These are phyloP conservation scores for Globisporangium parvum DNA, from an alignment of 352 stramenopile species.

Conservation along the genomic window DNA sequence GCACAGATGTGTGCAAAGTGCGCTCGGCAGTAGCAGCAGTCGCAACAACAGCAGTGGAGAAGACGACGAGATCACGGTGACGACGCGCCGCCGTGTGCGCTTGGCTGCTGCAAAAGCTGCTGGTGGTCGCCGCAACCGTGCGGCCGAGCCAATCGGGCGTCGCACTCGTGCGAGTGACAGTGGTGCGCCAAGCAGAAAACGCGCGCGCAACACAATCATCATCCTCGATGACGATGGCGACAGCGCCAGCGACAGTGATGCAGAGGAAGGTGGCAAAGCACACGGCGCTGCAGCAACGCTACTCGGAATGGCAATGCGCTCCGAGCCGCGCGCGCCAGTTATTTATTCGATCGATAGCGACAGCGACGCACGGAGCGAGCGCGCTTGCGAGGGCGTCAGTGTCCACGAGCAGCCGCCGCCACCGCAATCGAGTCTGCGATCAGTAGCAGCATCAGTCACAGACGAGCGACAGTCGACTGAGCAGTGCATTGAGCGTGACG, in stretches of 20 bases:
- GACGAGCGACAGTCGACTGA: not conserved
- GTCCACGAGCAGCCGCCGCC: not conserved
- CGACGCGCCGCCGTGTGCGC: not conserved
- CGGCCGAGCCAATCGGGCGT: not conserved
- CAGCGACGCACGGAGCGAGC: slow-evolving; percentile 5
- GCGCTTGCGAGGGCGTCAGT: slow-evolving; percentile 6
- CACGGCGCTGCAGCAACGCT: not conserved
- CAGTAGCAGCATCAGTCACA: not conserved
- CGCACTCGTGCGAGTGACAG: not conserved
- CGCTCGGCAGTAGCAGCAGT: slow-evolving; percentile 15
- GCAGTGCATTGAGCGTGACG: not conserved
- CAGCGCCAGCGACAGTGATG: not conserved
- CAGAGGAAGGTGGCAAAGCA: slow-evolving; percentile 6
- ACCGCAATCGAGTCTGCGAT: not conserved
- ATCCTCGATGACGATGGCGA: slow-evolving; percentile 1
- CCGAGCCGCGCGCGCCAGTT: slow-evolving; percentile 4
- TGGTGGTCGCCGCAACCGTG: not conserved
- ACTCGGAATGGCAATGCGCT: slow-evolving; percentile 2
- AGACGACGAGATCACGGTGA: too few relatives aligned
- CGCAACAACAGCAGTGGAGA: not conserved
- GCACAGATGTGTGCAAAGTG: slow-evolving; percentile 17
- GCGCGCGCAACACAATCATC: slow-evolving; percentile 3
- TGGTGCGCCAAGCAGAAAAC: not conserved
- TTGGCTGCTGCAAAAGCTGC: not conserved
- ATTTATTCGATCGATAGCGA: slow-evolving; percentile 34